Evolutionary conservation across 768 basidiomycete species (phyloP).

Genomic region (Lactarius psammicola): DNA sequence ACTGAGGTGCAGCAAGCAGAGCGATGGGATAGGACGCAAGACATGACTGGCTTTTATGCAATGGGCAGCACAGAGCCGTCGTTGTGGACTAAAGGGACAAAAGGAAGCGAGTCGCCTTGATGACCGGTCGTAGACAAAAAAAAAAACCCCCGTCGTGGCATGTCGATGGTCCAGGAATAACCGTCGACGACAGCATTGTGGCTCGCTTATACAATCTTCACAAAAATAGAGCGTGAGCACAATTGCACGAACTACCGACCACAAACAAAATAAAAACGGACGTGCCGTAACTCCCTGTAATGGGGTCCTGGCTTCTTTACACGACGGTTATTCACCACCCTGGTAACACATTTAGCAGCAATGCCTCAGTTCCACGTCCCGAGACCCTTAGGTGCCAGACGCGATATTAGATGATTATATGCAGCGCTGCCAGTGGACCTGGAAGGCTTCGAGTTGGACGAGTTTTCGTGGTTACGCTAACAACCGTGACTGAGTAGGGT

Average conservation of each 20-base stretch:
- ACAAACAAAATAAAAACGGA: background rate
- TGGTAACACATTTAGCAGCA: background rate
- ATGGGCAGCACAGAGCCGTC: background rate
- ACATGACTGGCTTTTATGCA: conserved; percentile 12
- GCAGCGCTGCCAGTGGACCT: no score
- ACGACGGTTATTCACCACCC: background rate
- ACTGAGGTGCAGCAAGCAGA: background rate
- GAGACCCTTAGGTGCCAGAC: background rate
- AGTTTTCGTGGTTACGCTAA: background rate
- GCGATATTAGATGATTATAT: background rate
- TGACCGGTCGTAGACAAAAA: background rate
- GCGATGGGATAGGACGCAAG: background rate
- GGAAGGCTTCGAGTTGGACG: background rate
- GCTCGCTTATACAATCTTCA: background rate
- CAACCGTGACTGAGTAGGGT: no score
- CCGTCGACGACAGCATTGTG: no score
- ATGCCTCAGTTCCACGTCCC: background rate
- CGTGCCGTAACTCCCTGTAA: background rate
- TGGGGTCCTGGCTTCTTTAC: background rate
- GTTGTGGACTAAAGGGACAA: background rate
- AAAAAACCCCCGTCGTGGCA: background rate
- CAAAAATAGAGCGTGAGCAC: background rate
- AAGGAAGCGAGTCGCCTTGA: background rate
- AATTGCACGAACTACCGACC: background rate
- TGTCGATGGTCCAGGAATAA: background rate